Evolutionary conservation across 2,329 filamentous ascomycete genomes (phyloP).

Genomic region (Penicillium sp.): DNA sequence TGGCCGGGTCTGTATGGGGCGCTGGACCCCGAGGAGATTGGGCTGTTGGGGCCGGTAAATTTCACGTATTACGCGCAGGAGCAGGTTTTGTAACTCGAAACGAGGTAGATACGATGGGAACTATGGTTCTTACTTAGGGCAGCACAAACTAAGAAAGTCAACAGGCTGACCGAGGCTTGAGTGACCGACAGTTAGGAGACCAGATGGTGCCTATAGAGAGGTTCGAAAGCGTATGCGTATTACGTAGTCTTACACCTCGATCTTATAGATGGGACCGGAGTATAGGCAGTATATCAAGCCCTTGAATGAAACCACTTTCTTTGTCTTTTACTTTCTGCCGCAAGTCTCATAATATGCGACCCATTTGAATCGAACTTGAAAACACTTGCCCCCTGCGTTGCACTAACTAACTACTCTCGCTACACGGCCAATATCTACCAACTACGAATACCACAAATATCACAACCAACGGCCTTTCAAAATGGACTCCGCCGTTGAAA

Average conservation of each 20-base stretch:
- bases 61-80: not conserved
- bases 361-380: not conserved
- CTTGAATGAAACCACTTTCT: not conserved
- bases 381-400: too few species aligned
- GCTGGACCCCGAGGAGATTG: slow-evolving; percentile 2
- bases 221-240: not conserved
- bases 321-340: not conserved
- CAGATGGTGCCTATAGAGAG: too few species aligned
- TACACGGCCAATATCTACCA: not conserved
- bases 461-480: too few species aligned
- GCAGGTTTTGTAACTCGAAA: not conserved
- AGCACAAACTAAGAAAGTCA: not conserved
- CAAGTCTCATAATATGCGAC: not conserved
- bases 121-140: not conserved
- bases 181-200: not conserved
- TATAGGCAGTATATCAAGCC: not conserved
- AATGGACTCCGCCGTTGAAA: not conserved
- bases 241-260: not conserved
- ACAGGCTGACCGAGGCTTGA: not conserved
- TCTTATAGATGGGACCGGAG: too few species aligned
- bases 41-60: not conserved
- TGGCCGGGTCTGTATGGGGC: slow-evolving; percentile 7
- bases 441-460: too few species aligned
- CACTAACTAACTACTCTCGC: not conserved
- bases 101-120: not conserved